Base-by-base conservation (phyloP, 192 early-diverging fungal species). In the Lobulomyces angularis region DNA sequence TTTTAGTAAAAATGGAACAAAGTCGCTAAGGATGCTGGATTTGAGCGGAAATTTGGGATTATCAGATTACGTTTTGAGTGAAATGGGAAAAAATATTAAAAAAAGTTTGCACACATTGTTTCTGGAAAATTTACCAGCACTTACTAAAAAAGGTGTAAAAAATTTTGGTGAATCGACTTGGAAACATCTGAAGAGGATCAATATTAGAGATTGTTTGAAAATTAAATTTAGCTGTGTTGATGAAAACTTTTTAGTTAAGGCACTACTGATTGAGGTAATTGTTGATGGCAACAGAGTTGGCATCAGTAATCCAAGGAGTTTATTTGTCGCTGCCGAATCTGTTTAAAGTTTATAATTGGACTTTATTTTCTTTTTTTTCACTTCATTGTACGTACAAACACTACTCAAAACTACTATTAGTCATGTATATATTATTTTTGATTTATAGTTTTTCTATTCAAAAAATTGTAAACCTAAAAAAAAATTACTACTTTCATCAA, bases 31-130 rank as follows among this genome's bases (percentile, higher is more conserved):
- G 20, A 18, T 66, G n/a, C 39, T 66, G 29, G 64, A 66, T 37
- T 9, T 66, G 4, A 62, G 58, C 12, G 64, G 64, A 20, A 43
- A 60, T 20, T 22, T 62, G 8, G 64, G 64, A 0, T 27, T 66
- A 11, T 51, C 58, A 7, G 58, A 66, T 37, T 55, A 46, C 31
- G 52, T 55, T 25, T 26, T 66, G 2, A 22, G 40, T 11, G 33
- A 27, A 17, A 11, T 30, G 7, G 49, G 61, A 25, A 32, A 37
- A 12, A 27, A 35, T 17, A 45, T 66, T 12, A 48, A 55, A 14
- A n/a, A n/a, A n/a, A 31, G 30, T 8, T 42, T 66, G 18, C 64
- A 66, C 34, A 66, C 64, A 1, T 28, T 66, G 21, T 61, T 66
- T 30, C 35, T 66, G 7, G 64, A 66, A 17, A 41, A 47, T 14